Evolutionary conservation across 1,284 basidiomycete species (phyloP).

Genomic region (Sanguinoderma infundibulare): DNA sequence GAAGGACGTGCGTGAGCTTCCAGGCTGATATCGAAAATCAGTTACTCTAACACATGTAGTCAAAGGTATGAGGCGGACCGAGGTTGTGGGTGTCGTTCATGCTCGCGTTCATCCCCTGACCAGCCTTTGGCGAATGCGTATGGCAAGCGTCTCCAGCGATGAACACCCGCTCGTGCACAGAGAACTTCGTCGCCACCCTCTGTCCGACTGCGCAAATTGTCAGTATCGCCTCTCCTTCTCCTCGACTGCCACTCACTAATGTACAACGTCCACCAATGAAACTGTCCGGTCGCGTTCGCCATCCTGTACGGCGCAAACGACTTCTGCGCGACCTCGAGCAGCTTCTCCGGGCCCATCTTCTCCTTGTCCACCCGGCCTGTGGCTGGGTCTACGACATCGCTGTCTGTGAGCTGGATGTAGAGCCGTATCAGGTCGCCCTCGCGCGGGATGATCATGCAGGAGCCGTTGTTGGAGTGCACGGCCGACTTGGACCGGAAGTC

Average conservation of each 20-base stretch:
- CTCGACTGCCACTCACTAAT: conserved; percentile 41
- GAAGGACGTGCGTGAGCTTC: conserved; percentile 78
- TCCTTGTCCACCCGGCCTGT: conserved; percentile 67
- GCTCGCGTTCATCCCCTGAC: conserved; percentile 74
- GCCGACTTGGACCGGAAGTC: conserved; percentile 77
- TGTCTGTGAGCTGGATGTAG: conserved; percentile 72
- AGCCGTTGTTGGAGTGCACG: conserved; percentile 59
- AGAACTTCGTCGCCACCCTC: conserved; percentile 74
- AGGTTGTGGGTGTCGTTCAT: conserved; percentile 88
- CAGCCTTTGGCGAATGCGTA: conserved; percentile 80
- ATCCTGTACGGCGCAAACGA: conserved; percentile 74
- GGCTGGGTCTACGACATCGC: conserved; percentile 47
- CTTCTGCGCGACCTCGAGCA: conserved; percentile 70
- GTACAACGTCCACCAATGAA: conserved; percentile 87
- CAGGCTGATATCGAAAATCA: conserved; percentile 51
- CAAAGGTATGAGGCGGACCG: conserved; percentile 39
- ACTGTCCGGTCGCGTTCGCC: conserved; percentile 48
- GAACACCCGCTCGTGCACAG: conserved; percentile 72
- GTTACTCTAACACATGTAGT: not conserved
- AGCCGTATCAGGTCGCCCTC: conserved; percentile 74
- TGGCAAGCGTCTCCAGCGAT: conserved; percentile 86
- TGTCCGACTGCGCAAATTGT: conserved; percentile 60
- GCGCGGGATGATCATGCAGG: conserved; percentile 77
- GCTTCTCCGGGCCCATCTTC: conserved; percentile 60
- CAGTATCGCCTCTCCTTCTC: not conserved